Evolutionary conservation across 2,329 filamentous ascomycete species (phyloP).

Genomic region (Paraconiothyrium sp.): DNA sequence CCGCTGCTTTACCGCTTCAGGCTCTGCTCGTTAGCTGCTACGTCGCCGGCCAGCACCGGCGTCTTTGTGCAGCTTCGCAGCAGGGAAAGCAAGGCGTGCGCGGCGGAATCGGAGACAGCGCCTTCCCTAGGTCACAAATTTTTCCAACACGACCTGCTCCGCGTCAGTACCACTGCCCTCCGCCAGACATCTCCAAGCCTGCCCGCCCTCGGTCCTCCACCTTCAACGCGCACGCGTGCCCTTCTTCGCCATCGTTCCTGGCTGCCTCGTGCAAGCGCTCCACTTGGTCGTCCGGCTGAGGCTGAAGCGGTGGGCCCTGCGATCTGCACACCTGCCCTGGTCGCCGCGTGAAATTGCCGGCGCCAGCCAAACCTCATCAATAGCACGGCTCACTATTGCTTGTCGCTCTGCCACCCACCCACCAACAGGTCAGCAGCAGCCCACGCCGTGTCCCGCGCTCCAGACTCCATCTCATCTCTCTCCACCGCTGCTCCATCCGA

Average conservation of each 20-base stretch:
- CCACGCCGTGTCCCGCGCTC: conserved; percentile 12
- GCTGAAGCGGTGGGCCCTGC: conserved; percentile 48
- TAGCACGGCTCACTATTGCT: conserved; percentile 22
- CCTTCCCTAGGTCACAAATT: conserved; percentile 32
- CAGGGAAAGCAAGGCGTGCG: conserved; percentile 25
- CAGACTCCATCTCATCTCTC: conserved; percentile 12
- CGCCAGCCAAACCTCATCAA: conserved; percentile 41
- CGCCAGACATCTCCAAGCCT: conserved; percentile 28
- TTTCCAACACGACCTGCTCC: conserved; percentile 26
- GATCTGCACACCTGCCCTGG: conserved; percentile 48
- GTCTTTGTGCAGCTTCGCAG: conserved; percentile 19
- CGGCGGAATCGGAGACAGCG: conserved; percentile 35
- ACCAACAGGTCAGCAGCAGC: conserved; percentile 10
- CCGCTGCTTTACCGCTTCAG: conserved; percentile 22
- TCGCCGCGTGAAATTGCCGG: conserved; percentile 42
- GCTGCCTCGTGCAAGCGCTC: conserved; percentile 44
- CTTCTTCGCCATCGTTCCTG: conserved; percentile 33
- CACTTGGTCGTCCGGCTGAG: conserved; percentile 49
- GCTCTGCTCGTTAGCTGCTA: conserved; percentile 10
- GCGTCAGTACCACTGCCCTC: conserved; percentile 24
- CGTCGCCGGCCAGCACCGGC: conserved; percentile 27
- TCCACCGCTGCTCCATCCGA: conserved; percentile 13
- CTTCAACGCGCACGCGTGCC: background rate
- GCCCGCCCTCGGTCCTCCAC: conserved; percentile 10
- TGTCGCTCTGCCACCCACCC: conserved; percentile 7